Base-by-base conservation (phyloP, 2,329 filamentous ascomycete genomes). In the Cladophialophora bantiana region DNA sequence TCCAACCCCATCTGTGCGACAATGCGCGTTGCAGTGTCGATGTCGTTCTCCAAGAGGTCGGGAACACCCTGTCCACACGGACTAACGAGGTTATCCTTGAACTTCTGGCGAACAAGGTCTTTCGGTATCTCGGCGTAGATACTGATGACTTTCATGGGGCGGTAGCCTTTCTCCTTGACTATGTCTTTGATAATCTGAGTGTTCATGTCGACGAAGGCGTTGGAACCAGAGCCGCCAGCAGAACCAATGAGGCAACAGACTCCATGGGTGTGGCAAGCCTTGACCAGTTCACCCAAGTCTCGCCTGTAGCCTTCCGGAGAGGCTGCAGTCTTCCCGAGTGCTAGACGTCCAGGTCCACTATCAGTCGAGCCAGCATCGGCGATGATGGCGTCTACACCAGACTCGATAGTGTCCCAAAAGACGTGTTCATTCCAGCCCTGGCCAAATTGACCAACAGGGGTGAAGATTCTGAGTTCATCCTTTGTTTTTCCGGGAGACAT, bases 1-100 rank as follows among this genome's bases (percentile, higher is more conserved):
- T 84, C 82, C 0, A 78, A 74, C 0, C 82, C 82, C 73, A 83
- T 82, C 62, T 84, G 83, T 1, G 79, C 78, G 1, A 82, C 81
- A 3, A 84, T 77, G 0, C 70, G 68, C 0, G 75, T 64, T 0
- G 80, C 77, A 3, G 69, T 67, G 0, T 80, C 76, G n/a, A 86
- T 77, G 35, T 82, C 79, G 1, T 71, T 54, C 7, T 75, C 71
- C 0, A 74, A 77, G 35, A 84, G 69, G 0, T 70, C 64, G 0
- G 83, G 82, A 0, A 84, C 82, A 4, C 75, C 81, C 9, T 38
- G 18, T 26, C 59, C 55, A 60, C 66, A 68, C 32, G 81, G 83
- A 3, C 76, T 75, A 0, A 83, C 70, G 1, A 71, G 73, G 0
- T 77, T 76, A 0, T 70, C 70, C 1, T 65, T 58, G 1, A 81